Evolutionary conservation across 495 filamentous ascomycete genomes (phyloP).

Genomic region (Oleoguttula mirabilis): DNA sequence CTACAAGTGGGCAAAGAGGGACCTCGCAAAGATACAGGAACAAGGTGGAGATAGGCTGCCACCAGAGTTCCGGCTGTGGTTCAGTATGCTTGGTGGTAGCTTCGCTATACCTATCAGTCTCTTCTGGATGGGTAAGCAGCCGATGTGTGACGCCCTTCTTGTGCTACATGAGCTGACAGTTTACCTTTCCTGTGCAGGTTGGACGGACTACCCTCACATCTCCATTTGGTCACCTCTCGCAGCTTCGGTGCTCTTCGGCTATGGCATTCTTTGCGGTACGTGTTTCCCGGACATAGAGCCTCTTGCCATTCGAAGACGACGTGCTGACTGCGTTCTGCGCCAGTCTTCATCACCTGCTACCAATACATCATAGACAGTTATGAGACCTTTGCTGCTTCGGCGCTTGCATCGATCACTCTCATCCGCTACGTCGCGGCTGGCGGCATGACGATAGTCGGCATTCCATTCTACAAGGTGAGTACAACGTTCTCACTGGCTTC

Average conservation of each 20-base stretch:
- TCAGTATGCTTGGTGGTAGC: slow-evolving; percentile 44
- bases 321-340: too few relatives aligned
- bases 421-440: slow-evolving; percentile 29
- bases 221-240: slow-evolving; percentile 43
- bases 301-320: too few relatives aligned
- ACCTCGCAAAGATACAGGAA: slow-evolving; percentile 31
- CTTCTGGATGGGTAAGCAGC: slow-evolving; percentile 62
- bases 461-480: slow-evolving; percentile 35
- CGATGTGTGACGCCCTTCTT: slow-evolving; percentile 20
- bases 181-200: too few relatives aligned
- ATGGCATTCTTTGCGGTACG: slow-evolving; percentile 27
- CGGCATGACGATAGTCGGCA: slow-evolving; percentile 33
- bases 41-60: slow-evolving; percentile 29
- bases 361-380: slow-evolving; percentile 29
- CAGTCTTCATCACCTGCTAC: slow-evolving; percentile 31
- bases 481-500: neutral
- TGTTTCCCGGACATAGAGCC: neutral
- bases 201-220: slow-evolving; percentile 26
- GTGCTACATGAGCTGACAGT: slow-evolving; percentile 55
- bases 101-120: slow-evolving; percentile 41
- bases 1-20: slow-evolving; percentile 42
- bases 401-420: slow-evolving; percentile 23
- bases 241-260: slow-evolving; percentile 41
- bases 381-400: slow-evolving; percentile 24
- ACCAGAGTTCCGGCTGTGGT: slow-evolving; percentile 49